Base-by-base conservation (phyloP, 2,329 filamentous ascomycete species). In the Nigrospora osmanthi region DNA sequence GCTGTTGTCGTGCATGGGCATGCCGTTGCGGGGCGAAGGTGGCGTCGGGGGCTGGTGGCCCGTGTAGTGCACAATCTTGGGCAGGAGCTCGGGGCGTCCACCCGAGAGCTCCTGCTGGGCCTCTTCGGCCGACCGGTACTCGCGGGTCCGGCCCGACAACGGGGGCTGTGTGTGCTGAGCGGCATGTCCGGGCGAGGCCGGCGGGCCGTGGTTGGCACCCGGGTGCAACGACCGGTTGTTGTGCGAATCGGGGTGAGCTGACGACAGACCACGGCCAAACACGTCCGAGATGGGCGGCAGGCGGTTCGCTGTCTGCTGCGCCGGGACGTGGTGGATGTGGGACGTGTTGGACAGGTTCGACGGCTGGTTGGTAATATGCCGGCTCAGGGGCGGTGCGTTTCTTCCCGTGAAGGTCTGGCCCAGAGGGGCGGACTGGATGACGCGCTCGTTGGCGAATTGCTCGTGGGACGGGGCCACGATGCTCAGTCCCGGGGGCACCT, bases 111-210 rank as follows among this genome's bases (percentile, higher is more conserved):
- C 88, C 47, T 88, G 87, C 48, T 97, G 90, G 3, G 89, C 93
- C 61, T 98, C 93, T 63, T 98, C 93, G 12, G 93, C 93, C 4
- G 91, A 96, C 57, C 89, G 87, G 67, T 95, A 97, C 60, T 97
- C 93, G 46, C 91, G 80, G 11, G 83, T 73, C 48, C 91, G 81
- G 2, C 75, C 73, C 10, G 76, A 76, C 19, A 79, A 72, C 2
- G 76, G 78, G 9, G 70, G 66, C 80, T 46, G 93, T 10, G 57
- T 47, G 43, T 68, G 66, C 16, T 64, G 72, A 56, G 70, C 73
- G 43, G 73, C 81, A 53, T 89, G 87, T 48, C 84, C 78, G 2
- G 89, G 90, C 1, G 89, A 95, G 0, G 87, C 23, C 6, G 23
- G 23, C 23, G 23, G 23, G 23, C 23, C 23, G 23, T 28, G 23